Evolutionary conservation across 495 filamentous ascomycete species (phyloP).

Genomic region (Aspergillus baeticus): DNA sequence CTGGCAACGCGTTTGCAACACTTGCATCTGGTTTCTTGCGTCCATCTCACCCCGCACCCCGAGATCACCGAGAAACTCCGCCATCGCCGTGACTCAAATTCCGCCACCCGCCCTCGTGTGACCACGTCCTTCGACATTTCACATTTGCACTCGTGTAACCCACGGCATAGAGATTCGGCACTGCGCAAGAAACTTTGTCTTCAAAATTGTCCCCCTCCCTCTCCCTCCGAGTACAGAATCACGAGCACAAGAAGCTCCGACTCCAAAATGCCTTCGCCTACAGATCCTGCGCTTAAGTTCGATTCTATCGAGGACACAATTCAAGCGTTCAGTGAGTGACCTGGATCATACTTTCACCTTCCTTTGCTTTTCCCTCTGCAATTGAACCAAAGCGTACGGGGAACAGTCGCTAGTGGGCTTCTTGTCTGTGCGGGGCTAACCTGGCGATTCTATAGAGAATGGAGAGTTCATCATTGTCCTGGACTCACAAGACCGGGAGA

Average conservation of each 20-base stretch:
- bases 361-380: conserved; percentile 6
- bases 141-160: background rate
- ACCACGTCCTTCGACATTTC: background rate
- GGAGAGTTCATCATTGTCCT: conserved; percentile 96
- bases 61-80: background rate
- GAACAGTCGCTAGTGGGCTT: background rate
- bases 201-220: background rate
- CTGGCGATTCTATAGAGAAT: conserved; percentile 52
- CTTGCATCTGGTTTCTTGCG: background rate
- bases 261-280: conserved; percentile 37
- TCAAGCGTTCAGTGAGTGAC: conserved; percentile 72
- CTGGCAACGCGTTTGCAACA: background rate
- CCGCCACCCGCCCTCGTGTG: conserved; percentile 1
- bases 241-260: background rate
- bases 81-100: conserved; percentile 1
- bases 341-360: background rate
- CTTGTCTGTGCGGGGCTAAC: conserved; percentile 10
- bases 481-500: conserved; percentile 86
- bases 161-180: background rate
- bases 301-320: conserved; percentile 85
- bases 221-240: background rate
- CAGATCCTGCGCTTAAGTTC: conserved; percentile 51
- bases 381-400: background rate
- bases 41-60: conserved; percentile 2
- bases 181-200: background rate